These are phyloP conservation scores for Hypomyces rosellus DNA, from an alignment of 2,329 filamentous ascomycete genomes.

Conservation along the genomic window DNA sequence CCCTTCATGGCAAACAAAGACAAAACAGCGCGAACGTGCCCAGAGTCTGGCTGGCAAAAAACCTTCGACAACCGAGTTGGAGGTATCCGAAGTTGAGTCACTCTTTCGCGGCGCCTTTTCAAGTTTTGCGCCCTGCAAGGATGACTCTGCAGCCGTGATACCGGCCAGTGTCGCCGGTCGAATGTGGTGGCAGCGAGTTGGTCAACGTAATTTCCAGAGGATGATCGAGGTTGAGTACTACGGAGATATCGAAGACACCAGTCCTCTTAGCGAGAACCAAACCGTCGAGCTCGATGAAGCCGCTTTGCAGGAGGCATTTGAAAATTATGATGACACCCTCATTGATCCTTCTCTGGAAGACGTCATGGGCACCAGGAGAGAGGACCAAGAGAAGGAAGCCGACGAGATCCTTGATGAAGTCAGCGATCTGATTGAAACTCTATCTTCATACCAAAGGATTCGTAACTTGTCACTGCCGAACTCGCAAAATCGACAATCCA, in stretches of 20 bases:
- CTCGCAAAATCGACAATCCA: slow-evolving; percentile 53
- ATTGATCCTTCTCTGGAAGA: slow-evolving; percentile 54
- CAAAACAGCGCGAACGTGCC: slow-evolving; percentile 65
- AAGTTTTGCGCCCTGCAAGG: slow-evolving; percentile 69
- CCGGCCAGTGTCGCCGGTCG: slow-evolving; percentile 61
- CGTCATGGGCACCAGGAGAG: slow-evolving; percentile 44
- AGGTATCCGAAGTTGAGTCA: slow-evolving; percentile 63
- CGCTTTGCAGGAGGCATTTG: slow-evolving; percentile 47
- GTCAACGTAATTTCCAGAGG: slow-evolving; percentile 58
- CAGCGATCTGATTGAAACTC: slow-evolving; percentile 67
- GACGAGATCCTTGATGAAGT: slow-evolving; percentile 68
- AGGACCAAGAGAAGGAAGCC: slow-evolving; percentile 58
- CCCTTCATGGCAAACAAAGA: slow-evolving; percentile 46
- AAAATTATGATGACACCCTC: slow-evolving; percentile 51
- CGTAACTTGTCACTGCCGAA: slow-evolving; percentile 64
- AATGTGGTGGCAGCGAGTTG: slow-evolving; percentile 71
- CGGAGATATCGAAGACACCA: slow-evolving; percentile 33
- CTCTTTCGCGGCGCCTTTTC: slow-evolving; percentile 73
- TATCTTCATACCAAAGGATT: slow-evolving; percentile 73
- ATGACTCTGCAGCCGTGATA: slow-evolving; percentile 65
- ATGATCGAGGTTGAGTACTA: slow-evolving; percentile 50
- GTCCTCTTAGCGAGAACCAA: slow-evolving; percentile 28
- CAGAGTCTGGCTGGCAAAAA: slow-evolving; percentile 59
- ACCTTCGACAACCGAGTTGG: slow-evolving; percentile 47
- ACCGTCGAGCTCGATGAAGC: slow-evolving; percentile 43